Evolutionary conservation across 495 filamentous ascomycete genomes (phyloP), one percentile per base, ranked within the genome.

Genomic region (Hypoxylon cercidicola): DNA sequence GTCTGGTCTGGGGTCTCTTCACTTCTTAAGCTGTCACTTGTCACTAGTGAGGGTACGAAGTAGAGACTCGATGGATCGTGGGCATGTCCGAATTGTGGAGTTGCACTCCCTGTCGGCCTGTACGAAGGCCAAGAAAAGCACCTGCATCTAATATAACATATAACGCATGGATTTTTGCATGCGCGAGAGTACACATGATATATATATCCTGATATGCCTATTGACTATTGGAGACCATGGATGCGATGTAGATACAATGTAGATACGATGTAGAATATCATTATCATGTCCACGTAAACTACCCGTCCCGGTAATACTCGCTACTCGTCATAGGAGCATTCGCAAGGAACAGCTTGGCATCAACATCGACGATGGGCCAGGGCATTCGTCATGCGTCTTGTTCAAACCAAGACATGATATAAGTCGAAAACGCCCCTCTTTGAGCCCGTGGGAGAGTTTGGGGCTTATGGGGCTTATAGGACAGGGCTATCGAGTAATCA

Each of bases 71-170:
- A 59, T 62, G 47, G 47, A 15, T 56, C 34, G 57, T 62, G 64
- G 23, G 43, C 55, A 63, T 23, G 35, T 49, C 64, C 64, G 30
- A 59, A 68, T 50, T 68, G 64, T 68, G 64, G 64, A 63, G 59
- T 46, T 32, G 49, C 35, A 48, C 54, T 59, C 64, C 59, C 39
- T 56, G 65, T 63, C 23, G 2, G 57, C 59, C 39, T 56, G 65
- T 63, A 60, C 50, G 60, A 55, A 55, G 65, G 50, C 54, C 60
- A 60, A 5, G 60, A 47, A 50, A 59, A 56, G 34, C 55, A 68
- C 60, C 60, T 64, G 65, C 65, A 46, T 68, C 60, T 64, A 68
- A 59, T 63, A 63, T 18, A 55, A 68, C 43, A 59, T 63, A 63
- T 18, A 55, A 68, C 43, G 49, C 60, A 63, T 63, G 55, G 60